phyloP scores from a whole-genome alignment of 2,329 filamentous ascomycete genomes.

The Periconia digitata region DNA sequence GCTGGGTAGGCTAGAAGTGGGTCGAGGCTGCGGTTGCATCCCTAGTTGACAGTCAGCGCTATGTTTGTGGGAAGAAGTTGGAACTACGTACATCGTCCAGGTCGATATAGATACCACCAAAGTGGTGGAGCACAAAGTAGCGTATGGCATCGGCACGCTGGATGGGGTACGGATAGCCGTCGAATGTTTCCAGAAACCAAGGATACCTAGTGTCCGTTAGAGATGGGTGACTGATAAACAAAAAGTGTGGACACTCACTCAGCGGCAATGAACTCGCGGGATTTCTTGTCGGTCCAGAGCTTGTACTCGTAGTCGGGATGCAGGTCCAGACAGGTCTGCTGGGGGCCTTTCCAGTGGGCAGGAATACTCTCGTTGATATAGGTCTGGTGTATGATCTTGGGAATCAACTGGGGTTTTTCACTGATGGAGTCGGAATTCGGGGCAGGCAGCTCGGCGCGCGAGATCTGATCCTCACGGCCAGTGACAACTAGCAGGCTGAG shows the following conservation, averaged over 20 bases:
- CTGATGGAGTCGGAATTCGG: constrained; percentile 63
- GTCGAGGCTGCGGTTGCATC: constrained; percentile 68
- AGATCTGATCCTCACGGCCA: constrained; percentile 67
- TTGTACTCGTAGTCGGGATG: constrained; percentile 76
- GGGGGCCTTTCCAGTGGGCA: constrained; percentile 64
- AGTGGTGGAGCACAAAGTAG: constrained; percentile 77
- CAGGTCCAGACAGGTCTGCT: constrained; percentile 66
- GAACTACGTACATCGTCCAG: constrained; percentile 63
- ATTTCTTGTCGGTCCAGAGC: constrained; percentile 75
- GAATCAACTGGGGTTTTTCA: constrained; percentile 63
- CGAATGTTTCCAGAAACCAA: constrained; percentile 76
- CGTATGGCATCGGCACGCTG: constrained; percentile 77
- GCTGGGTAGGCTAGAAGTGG: constrained; percentile 69
- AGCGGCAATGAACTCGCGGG: constrained; percentile 69
- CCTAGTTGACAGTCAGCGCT: constrained; percentile 45
- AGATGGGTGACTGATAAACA: no score
- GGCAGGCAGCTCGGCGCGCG: constrained; percentile 65
- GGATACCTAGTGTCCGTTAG: constrained; percentile 56
- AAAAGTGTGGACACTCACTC: constrained; percentile 47
- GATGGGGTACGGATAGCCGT: constrained; percentile 73
- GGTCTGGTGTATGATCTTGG: constrained; percentile 77
- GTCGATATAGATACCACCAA: constrained; percentile 80
- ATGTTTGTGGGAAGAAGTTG: neutral
- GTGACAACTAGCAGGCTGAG: constrained; percentile 70
- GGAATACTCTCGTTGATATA: constrained; percentile 73